These are phyloP conservation scores for Trifolium dubium DNA, from an alignment of 306 rosid genomes.

Conservation along the genomic window DNA sequence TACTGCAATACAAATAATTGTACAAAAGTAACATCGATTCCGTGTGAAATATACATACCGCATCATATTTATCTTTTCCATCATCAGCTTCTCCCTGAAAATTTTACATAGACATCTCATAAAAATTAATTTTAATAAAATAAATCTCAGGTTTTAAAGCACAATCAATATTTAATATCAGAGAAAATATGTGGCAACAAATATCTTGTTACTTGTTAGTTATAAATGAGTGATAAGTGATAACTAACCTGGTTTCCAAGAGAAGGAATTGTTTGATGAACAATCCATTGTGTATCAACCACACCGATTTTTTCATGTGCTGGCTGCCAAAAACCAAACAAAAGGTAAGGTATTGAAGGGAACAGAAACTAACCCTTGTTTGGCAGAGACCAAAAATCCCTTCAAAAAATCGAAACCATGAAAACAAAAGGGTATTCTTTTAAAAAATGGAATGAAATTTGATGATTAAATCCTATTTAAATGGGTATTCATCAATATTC, in stretches of 20 bases:
- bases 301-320: constrained; percentile 96
- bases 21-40: constrained; percentile 2
- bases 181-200: constrained; percentile 15
- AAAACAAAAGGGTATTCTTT: constrained; percentile 9
- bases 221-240: not conserved
- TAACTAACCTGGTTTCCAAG: constrained; percentile 81
- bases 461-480: too few relatives aligned
- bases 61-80: constrained; percentile 69
- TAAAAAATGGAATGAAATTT: not conserved
- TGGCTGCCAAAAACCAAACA: constrained; percentile 63
- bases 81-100: constrained; percentile 74
- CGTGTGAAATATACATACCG: constrained; percentile 59
- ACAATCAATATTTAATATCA: constrained; percentile 15
- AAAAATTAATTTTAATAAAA: constrained; percentile 13
- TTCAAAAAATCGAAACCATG: not conserved
- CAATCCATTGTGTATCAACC: constrained; percentile 93
- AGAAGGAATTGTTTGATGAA: constrained; percentile 94
- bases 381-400: constrained; percentile 15
- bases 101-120: constrained; percentile 14
- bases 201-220: constrained; percentile 17
- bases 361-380: constrained; percentile 2
- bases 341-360: constrained; percentile 1
- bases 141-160: not conserved
- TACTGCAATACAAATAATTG: not conserved
- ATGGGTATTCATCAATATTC: too few relatives aligned